These are phyloP conservation scores for Cyclocybe aegerita DNA, from an alignment of 768 basidiomycete species.

Conservation along the genomic window DNA sequence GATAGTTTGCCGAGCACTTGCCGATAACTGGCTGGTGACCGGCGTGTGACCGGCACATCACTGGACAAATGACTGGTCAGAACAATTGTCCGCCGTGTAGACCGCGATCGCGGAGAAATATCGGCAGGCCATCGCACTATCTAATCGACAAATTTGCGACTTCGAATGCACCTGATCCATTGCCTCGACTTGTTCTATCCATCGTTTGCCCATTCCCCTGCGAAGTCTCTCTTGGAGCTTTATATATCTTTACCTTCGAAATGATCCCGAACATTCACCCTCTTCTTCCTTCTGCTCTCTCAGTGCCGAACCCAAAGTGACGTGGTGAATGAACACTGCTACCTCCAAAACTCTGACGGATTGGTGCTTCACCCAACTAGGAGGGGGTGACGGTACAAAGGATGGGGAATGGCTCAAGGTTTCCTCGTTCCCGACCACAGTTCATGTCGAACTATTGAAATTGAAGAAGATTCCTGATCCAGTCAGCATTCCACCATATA, in stretches of 20 bases:
- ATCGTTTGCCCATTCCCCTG: conserved; percentile 1
- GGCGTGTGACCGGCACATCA: no score
- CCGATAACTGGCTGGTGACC: no score
- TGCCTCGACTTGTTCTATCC: not conserved
- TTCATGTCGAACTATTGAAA: conserved; percentile 84
- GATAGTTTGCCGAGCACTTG: no score
- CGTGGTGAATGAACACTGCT: conserved; percentile 5
- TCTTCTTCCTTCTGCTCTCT: not conserved
- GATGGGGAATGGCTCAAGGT: conserved; percentile 67
- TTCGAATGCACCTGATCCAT: conserved; percentile 7
- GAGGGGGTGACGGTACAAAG: conserved; percentile 56
- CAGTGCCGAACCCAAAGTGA: not conserved
- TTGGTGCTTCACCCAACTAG: conserved; percentile 72
- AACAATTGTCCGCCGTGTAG: no score
- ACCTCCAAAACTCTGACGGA: conserved; percentile 27
- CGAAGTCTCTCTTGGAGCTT: conserved; percentile 5
- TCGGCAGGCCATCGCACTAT: conserved; percentile 20
- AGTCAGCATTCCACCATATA: conserved; percentile 37
- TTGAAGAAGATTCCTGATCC: conserved; percentile 79
- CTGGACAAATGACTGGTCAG: no score
- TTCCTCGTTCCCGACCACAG: conserved; percentile 75
- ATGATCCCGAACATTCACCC: not conserved
- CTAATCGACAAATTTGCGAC: conserved; percentile 6
- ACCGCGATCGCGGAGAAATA: conserved; percentile 21
- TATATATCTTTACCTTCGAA: conserved; percentile 3